Base-by-base conservation (phyloP, 306 rosid genomes). In the Abrus pulchellus region DNA sequence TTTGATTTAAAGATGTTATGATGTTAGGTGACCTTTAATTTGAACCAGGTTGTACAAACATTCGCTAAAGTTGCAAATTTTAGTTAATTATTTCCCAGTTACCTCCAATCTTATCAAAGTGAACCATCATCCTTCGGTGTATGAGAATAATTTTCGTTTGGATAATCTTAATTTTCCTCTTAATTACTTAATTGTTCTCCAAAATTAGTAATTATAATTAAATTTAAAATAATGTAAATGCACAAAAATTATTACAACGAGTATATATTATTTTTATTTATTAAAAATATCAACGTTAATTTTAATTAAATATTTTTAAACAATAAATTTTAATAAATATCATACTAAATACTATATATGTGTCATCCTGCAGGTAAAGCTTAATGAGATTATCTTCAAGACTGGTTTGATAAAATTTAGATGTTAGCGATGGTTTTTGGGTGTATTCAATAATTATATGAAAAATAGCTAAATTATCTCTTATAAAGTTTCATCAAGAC, bases 41-140 rank as follows among this genome's bases (percentile, higher is more conserved):
- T 84, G 82, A 84, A 90, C 54, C 62, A 33, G 32, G 62, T 53
- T 76, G 62, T 62, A 50, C 82, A 34, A 61, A 75, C 78, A 70
- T 84, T 47, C 76, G 73, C 68, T 66, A 57, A 74, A 82, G 56
- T 28, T 45, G 71, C 57, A 36, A 53, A 4, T 5, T 70, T 68
- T 34, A 32, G 59, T 75, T 34, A 32, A 62, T 68, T 50, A 40
- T 40, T 68, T 72, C 54, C 49, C 32, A 7, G n/a, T 69, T 65
- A 32, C 80, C 54, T 41, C 45, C 9, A 36, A 52, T 77, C 64
- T 52, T 62, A 57, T 80, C 78, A 76, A 60, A 49, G 65, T 53
- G 9, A 34, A 29, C 30, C 49, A 44, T 13, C 30, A 5, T 7
- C 63, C 30, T n/a, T 69, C 75, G 30, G 7, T n/a, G 4, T 20